phyloP scores from a whole-genome alignment of 768 basidiomycete species.

The Austroboletus festivus region DNA sequence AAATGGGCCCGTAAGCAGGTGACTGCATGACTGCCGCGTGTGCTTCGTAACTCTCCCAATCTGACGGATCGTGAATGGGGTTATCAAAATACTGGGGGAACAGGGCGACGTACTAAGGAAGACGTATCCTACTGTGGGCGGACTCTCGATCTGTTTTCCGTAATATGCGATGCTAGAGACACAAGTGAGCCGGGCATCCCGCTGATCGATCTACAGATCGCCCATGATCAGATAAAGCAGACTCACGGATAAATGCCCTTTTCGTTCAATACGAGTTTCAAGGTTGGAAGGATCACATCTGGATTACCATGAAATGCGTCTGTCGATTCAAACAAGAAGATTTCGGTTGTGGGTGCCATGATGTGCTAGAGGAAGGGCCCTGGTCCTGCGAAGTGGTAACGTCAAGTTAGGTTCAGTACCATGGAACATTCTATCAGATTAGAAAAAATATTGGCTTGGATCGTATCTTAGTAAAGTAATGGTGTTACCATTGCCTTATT shows the following conservation, averaged over 20 bases:
- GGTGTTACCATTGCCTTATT: no score
- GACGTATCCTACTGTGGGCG: constrained; percentile 9
- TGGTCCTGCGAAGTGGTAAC: no score
- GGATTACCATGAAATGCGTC: background rate
- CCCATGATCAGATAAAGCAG: background rate
- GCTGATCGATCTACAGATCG: background rate
- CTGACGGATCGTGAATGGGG: constrained; percentile 4
- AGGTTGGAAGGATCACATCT: background rate
- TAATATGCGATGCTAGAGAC: constrained; percentile 15
- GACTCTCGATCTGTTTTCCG: constrained; percentile 21
- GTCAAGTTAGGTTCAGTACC: no score
- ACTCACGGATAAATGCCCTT: background rate
- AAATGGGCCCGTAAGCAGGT: constrained; percentile 3
- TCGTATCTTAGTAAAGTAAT: no score
- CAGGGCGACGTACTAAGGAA: constrained; percentile 16
- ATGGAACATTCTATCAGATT: no score
- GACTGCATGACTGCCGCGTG: constrained; percentile 14
- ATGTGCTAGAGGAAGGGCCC: no score
- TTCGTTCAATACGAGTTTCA: background rate
- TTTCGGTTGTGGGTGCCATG: constrained; percentile 18
- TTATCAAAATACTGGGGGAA: background rate
- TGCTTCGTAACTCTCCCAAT: constrained; percentile 26
- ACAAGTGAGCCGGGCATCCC: no score
- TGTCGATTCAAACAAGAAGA: constrained; percentile 19
- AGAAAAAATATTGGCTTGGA: no score